Base-by-base conservation (phyloP, 1,139 yeast species). In the Diutina ranongensis region DNA sequence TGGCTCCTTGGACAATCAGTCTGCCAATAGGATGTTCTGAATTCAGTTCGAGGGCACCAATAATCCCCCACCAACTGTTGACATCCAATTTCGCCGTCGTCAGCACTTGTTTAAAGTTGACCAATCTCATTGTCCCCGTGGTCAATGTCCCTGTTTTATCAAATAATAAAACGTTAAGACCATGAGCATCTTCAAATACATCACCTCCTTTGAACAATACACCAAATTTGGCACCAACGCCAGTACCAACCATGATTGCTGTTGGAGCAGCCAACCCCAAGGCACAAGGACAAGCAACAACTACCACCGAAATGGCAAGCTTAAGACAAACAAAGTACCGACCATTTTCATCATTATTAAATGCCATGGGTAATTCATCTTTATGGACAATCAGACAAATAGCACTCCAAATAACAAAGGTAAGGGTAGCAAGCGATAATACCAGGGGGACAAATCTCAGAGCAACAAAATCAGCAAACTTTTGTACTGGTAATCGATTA, bases 231-330 rank as follows among this genome's bases (percentile, higher is more conserved):
- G 98, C 97, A 34, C 96, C 97, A 27, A 87, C 83, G 22, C 98
- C 98, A 1, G 97, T 89, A 5, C 97, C 98, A 3, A 92, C 98
- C 97, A 92, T 89, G 3, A 94, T 86, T 0, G 98, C 98, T 1
- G 98, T 92, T 0, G 98, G 98, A 0, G 98, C 95, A 8, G 97
- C 97, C 46, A 92, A 71, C 1, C 98, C 98, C 31, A 92, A 67
- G 0, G 97, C 97, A 72, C 97, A 92, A 0, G 98, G 98, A 63
- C 98, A 92, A 0, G 98, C 98, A 44, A 92, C 97, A 12, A 92
- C 96, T 53, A 92, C 76, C 8, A 92, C 98, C 3, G 95, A 82
- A 36, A 94, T 92, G n/a, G 95, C 83, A 45, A 89, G 71, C 55
- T 84, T 80, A 49, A 92, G 64, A 56, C 95, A 79, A 25, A 79